phyloP scores from a whole-genome alignment of 2,329 filamentous ascomycete species.

The Penicillium sp. region DNA sequence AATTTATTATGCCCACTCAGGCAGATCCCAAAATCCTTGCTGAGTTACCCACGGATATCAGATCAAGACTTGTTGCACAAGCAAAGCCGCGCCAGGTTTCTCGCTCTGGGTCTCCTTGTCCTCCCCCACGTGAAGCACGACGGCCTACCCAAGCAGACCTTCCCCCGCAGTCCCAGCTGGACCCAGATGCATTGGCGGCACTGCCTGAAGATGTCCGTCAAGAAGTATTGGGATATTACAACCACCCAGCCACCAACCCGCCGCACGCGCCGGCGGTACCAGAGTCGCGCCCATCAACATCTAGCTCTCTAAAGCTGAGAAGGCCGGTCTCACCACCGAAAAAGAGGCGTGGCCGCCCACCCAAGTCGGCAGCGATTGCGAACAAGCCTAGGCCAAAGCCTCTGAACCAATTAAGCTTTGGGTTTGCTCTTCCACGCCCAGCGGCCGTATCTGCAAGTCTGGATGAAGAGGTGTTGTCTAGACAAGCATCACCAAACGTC shows the following conservation, averaged over 20 bases:
- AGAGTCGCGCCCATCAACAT: slow-evolving; percentile 48
- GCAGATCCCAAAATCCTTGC: slow-evolving; percentile 77
- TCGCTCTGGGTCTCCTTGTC: slow-evolving; percentile 34
- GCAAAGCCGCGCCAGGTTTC: slow-evolving; percentile 29
- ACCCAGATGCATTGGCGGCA: slow-evolving; percentile 77
- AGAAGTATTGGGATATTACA: slow-evolving; percentile 75
- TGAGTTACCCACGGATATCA: slow-evolving; percentile 80
- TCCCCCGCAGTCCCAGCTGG: slow-evolving; percentile 71
- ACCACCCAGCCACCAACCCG: slow-evolving; percentile 27
- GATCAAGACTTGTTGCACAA: slow-evolving; percentile 68
- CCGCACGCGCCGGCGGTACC: slow-evolving; percentile 37
- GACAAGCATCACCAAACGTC: slow-evolving; percentile 27
- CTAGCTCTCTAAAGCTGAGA: slow-evolving; percentile 24
- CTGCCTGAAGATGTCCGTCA: slow-evolving; percentile 81
- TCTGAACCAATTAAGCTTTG: slow-evolving; percentile 74
- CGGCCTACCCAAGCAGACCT: slow-evolving; percentile 39
- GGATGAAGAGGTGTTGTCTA: slow-evolving; percentile 14
- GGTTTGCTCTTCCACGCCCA: slow-evolving; percentile 54
- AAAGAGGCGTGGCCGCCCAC: slow-evolving; percentile 54
- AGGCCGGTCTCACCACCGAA: slow-evolving; percentile 66
- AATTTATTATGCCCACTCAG: slow-evolving; percentile 83
- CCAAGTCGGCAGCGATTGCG: slow-evolving; percentile 51
- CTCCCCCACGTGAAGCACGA: slow-evolving; percentile 24
- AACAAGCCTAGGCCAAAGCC: slow-evolving; percentile 48
- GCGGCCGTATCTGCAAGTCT: slow-evolving; percentile 12